Evolutionary conservation across 169 alveolate genomes (phyloP).

Genomic region (Cryptosporidium ubiquitum): DNA sequence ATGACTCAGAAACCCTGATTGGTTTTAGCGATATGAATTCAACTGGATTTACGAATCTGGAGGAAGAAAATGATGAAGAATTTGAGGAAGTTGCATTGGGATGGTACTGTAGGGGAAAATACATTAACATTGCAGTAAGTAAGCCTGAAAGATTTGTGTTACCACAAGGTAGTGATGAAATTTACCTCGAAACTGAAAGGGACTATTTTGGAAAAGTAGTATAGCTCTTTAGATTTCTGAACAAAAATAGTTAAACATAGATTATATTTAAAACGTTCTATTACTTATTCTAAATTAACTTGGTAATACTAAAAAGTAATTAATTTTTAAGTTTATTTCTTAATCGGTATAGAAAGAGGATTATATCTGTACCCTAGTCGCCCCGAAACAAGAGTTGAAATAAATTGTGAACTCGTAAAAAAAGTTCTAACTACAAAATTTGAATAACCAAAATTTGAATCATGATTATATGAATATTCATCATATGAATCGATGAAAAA

Average conservation of each 20-base stretch:
- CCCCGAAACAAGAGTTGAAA: conserved; percentile 40
- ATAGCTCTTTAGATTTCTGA: not conserved
- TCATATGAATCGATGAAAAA: conserved; percentile 13
- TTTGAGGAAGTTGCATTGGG: conserved; percentile 67
- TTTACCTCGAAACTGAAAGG: conserved; percentile 42
- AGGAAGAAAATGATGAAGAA: conserved; percentile 74
- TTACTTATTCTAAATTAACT: not conserved
- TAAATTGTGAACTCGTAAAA: conserved; percentile 31
- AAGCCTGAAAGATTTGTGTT: conserved; percentile 70
- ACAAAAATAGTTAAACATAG: conserved; percentile 4
- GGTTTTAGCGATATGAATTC: conserved; percentile 59
- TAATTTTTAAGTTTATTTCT: not conserved
- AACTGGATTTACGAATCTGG: conserved; percentile 25
- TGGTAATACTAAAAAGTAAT: not conserved
- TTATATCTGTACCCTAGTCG: conserved; percentile 50
- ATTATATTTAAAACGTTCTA: not conserved
- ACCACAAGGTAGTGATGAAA: conserved; percentile 39
- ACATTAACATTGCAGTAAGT: conserved; percentile 59
- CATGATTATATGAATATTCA: conserved; percentile 37
- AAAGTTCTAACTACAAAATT: conserved; percentile 48
- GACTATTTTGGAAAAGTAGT: conserved; percentile 16
- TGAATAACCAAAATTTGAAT: conserved; percentile 44
- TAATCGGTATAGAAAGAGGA: conserved; percentile 58
- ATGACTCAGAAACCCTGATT: conserved; percentile 65
- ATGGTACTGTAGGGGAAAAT: conserved; percentile 39